phyloP scores from a whole-genome alignment of 2,329 filamentous ascomycete species.

The Passalora sequoiae region DNA sequence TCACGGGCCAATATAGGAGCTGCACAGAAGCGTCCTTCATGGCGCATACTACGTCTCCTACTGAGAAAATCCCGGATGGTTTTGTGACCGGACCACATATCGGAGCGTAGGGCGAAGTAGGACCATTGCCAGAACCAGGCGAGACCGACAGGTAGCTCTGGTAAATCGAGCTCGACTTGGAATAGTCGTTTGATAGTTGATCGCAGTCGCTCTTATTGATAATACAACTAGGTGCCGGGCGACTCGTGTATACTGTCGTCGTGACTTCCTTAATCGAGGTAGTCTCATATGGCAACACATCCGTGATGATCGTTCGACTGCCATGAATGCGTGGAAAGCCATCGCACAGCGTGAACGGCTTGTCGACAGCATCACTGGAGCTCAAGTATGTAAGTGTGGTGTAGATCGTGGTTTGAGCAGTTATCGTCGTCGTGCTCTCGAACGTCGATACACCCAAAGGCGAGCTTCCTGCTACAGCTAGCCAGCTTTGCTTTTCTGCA shows the following conservation, averaged over 20 bases:
- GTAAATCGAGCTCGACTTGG: background rate
- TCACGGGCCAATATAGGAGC: slow-evolving; percentile 22
- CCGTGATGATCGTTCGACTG: slow-evolving; percentile 9
- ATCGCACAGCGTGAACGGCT: slow-evolving; percentile 23
- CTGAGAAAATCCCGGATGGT: background rate
- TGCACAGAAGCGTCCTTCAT: slow-evolving; percentile 16
- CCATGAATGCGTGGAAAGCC: slow-evolving; percentile 21
- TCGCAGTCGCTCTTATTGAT: slow-evolving; percentile 18
- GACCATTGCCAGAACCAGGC: background rate
- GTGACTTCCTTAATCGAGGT: background rate
- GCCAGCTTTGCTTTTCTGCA: slow-evolving; percentile 10
- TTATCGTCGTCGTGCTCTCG: slow-evolving; percentile 2
- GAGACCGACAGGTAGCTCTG: background rate
- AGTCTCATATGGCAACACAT: background rate
- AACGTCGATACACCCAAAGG: slow-evolving; percentile 5
- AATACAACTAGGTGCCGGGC: slow-evolving; percentile 17
- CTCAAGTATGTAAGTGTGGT: slow-evolving; percentile 10
- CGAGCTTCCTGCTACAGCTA: slow-evolving; percentile 1
- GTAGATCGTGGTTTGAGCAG: background rate
- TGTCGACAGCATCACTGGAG: background rate
- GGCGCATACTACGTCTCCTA: slow-evolving; percentile 11
- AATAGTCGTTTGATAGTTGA: slow-evolving; percentile 4
- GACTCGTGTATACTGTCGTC: slow-evolving; percentile 1
- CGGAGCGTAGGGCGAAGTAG: slow-evolving; percentile 4
- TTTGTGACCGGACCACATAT: slow-evolving; percentile 13